Evolutionary conservation across 306 rosid genomes (phyloP), one percentile per base, ranked within the genome.

Genomic region (Prunus armeniaca): DNA sequence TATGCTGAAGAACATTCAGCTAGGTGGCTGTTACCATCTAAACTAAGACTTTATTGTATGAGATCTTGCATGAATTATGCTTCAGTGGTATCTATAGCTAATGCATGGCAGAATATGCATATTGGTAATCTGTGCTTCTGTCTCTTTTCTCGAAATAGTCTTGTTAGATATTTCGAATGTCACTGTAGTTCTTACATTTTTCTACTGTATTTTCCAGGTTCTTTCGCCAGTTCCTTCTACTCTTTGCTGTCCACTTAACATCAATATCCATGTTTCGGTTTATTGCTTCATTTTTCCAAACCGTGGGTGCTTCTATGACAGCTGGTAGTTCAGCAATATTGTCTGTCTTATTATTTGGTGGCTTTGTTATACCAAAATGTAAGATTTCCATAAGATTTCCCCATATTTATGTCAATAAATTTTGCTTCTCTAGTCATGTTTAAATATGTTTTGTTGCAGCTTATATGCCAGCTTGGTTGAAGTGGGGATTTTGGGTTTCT

Each of bases 231-330:
- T 75, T 84, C 34, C 65, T 81, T 78, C 68, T 84, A 9, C 79
- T 84, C 6, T 81, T 84, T 54, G 19, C 43, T 45, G 18, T 71
- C 38, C 83, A 81, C 60, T 28, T 78, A 15, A 57, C 76, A 22
- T 78, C 88, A 10, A 71, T 74, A 69, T 84, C 87, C 54, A 77
- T 80, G 84, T 77, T 77, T 52, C 80, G 84, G 19, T 80, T 84
- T 46, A 8, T 84, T 46, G 84, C 84, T 25, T 80, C 87, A 4
- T 6, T 80, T 46, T 77, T 56, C 60, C 83, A 56, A 46, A 81
- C 79, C 58, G 20, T 62, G 15, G 80, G 68, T 68, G 75, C 80
- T 66, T 62, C 80, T 8, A 69, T 78, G 71, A 63, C 78, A 52
- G 76, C 79, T 41, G 81, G 84, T 72, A 60, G 55, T 68, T 10